These are phyloP conservation scores for Umbelopsis vinacea DNA, from an alignment of 192 early-diverging fungal genomes.

Conservation along the genomic window DNA sequence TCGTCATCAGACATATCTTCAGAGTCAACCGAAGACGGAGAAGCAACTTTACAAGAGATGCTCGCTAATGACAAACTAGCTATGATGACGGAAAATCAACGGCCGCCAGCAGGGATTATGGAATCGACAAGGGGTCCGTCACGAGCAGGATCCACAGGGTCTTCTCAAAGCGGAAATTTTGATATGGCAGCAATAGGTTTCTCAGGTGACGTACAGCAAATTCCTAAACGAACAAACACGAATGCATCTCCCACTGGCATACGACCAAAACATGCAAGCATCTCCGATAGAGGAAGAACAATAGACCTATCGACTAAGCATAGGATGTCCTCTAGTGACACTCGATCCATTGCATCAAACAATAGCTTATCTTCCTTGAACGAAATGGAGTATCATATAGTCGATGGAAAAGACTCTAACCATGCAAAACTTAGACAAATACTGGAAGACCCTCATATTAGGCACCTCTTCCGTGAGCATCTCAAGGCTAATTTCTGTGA, in stretches of 20 bases:
- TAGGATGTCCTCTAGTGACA: not conserved
- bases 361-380: conserved; percentile 2
- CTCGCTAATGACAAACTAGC: conserved; percentile 11
- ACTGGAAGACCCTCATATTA: conserved; percentile 52
- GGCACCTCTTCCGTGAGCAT: conserved; percentile 63
- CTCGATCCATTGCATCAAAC: not conserved
- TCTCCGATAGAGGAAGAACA: conserved; percentile 1
- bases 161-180: not conserved
- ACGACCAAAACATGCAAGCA: conserved; percentile 2
- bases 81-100: conserved; percentile 6
- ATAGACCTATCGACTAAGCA: not conserved
- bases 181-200: not conserved
- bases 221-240: not conserved
- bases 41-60: conserved; percentile 22
- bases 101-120: not conserved
- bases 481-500: conserved; percentile 69
- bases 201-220: not conserved
- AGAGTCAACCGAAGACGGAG: not conserved
- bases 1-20: not conserved
- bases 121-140: not conserved
- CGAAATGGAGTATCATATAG: not conserved
- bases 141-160: not conserved
- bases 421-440: conserved; percentile 59
- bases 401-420: conserved; percentile 45
- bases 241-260: not conserved